Percentiles rank a stretch among this genome's conserved stretches.
These are phyloP conservation scores for Stylonectria norvegica DNA, from an alignment of 2,329 filamentous ascomycete species.

Conservation along the genomic window DNA sequence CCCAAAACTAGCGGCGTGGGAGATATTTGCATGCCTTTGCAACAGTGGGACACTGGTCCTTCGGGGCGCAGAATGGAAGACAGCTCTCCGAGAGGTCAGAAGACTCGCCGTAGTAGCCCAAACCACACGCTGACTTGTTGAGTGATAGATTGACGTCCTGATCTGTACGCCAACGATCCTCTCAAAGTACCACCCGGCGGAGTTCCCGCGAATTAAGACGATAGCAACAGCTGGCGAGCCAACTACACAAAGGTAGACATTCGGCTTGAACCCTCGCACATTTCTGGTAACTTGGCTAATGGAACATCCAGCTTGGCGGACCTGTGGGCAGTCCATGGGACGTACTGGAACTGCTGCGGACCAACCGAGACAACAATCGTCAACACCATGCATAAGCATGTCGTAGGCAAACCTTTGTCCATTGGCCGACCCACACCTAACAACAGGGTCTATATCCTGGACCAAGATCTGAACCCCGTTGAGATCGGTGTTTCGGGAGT, in stretches of 20 bases:
- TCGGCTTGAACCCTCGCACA: not conserved
- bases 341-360: conserved; percentile 56
- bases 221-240: conserved; percentile 56
- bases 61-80: conserved; percentile 48
- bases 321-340: conserved; percentile 48
- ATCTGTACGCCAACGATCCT: conserved; percentile 56
- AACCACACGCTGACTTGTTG: conserved; percentile 3
- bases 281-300: conserved; percentile 9
- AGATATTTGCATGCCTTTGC: conserved; percentile 54
- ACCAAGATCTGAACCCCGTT: conserved; percentile 43
- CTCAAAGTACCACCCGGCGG: conserved; percentile 43
- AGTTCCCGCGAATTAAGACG: conserved; percentile 50
- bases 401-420: conserved; percentile 43
- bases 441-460: conserved; percentile 53
- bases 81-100: conserved; percentile 43
- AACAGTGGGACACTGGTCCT: conserved; percentile 56
- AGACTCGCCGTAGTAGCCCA: not conserved
- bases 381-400: conserved; percentile 53
- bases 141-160: conserved; percentile 45
- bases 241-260: conserved; percentile 40
- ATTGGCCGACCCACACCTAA: conserved; percentile 57
- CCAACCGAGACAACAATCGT: conserved; percentile 59
- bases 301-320: conserved; percentile 45
- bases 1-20: conserved; percentile 50
- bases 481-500: conserved; percentile 45